These are phyloP conservation scores for Aspergillus diversus DNA, from an alignment of 495 filamentous ascomycete genomes.

Conservation along the genomic window DNA sequence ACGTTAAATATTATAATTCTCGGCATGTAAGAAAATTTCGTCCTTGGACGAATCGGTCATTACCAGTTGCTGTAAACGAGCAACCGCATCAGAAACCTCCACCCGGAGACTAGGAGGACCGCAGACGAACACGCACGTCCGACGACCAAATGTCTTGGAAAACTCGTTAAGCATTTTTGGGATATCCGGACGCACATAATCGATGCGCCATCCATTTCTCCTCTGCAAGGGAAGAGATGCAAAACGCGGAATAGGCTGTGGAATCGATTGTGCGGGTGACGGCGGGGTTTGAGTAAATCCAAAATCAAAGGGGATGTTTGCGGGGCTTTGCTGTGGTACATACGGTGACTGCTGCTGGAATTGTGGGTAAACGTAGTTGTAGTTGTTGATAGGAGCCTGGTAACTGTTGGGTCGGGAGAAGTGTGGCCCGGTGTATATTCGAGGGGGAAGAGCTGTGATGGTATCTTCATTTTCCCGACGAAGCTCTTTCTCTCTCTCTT, in stretches of 20 bases:
- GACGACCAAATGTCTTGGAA: slow-evolving; percentile 76
- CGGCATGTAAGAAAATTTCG: slow-evolving; percentile 92
- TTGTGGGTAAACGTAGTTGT: slow-evolving; percentile 7
- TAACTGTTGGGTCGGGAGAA: slow-evolving; percentile 11
- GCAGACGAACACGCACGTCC: slow-evolving; percentile 93
- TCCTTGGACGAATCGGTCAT: slow-evolving; percentile 76
- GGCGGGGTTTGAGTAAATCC: slow-evolving; percentile 28
- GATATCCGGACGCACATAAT: slow-evolving; percentile 90
- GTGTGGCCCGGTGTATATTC: slow-evolving; percentile 25
- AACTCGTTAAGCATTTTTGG: slow-evolving; percentile 80
- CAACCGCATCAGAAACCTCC: slow-evolving; percentile 82
- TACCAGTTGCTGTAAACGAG: slow-evolving; percentile 78
- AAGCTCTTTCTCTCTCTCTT: slow-evolving; percentile 75
- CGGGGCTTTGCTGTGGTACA: slow-evolving; percentile 11
- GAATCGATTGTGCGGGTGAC: slow-evolving; percentile 5
- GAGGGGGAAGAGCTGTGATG: slow-evolving; percentile 75
- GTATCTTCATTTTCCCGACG: slow-evolving; percentile 85
- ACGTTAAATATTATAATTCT: slow-evolving; percentile 83
- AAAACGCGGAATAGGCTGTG: slow-evolving; percentile 67
- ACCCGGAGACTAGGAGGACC: slow-evolving; percentile 85
- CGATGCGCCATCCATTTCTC: slow-evolving; percentile 83
- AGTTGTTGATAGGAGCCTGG: slow-evolving; percentile 10
- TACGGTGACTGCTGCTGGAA: slow-evolving; percentile 10
- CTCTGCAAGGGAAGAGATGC: slow-evolving; percentile 73
- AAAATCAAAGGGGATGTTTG: slow-evolving; percentile 37